Conservation (phyloP, 169 alveolate genomes). For the Plasmodium chabaudi region DNA sequence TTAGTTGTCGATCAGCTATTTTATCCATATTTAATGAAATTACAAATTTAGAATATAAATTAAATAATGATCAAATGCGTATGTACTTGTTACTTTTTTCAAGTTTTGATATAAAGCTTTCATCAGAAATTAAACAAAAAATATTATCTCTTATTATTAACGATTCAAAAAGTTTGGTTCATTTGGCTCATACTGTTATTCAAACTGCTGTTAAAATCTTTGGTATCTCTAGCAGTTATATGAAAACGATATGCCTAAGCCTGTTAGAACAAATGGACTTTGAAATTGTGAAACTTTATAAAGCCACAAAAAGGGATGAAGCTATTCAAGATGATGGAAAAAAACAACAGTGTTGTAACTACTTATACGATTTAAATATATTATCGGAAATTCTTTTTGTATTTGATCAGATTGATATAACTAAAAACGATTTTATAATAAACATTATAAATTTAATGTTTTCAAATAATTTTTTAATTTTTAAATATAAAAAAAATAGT, state of each 20-base stretch:
- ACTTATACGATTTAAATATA: slow-evolving; percentile 20
- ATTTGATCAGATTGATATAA: slow-evolving; percentile 77
- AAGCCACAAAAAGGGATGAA: slow-evolving; percentile 4
- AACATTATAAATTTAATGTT: slow-evolving; percentile 26
- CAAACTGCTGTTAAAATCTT: slow-evolving; percentile 23
- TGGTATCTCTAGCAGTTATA: slow-evolving; percentile 49
- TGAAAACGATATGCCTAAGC: slow-evolving; percentile 43
- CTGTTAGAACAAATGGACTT: slow-evolving; percentile 56
- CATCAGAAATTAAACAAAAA: slow-evolving; percentile 56
- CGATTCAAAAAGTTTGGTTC: background rate
- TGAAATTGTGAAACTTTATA: slow-evolving; percentile 22
- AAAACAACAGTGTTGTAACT: background rate
- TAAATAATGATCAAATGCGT: slow-evolving; percentile 41
- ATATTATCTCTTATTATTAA: slow-evolving; percentile 34
- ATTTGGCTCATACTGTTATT: slow-evolving; percentile 8
- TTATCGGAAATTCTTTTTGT: slow-evolving; percentile 27
- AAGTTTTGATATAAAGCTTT: slow-evolving; percentile 45
- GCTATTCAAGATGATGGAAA: too few species aligned
- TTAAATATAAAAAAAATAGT: slow-evolving; percentile 40
- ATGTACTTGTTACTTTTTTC: slow-evolving; percentile 46
- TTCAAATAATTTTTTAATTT: slow-evolving; percentile 29
- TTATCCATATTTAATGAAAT: slow-evolving; percentile 53
- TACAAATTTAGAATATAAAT: slow-evolving; percentile 39
- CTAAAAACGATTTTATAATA: slow-evolving; percentile 34
- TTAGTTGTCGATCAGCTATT: slow-evolving; percentile 65